Percentiles rank a stretch among this genome's conserved stretches.
phyloP scores from a whole-genome alignment of 2,329 filamentous ascomycete genomes.

The Calonectria pauciramosa region DNA sequence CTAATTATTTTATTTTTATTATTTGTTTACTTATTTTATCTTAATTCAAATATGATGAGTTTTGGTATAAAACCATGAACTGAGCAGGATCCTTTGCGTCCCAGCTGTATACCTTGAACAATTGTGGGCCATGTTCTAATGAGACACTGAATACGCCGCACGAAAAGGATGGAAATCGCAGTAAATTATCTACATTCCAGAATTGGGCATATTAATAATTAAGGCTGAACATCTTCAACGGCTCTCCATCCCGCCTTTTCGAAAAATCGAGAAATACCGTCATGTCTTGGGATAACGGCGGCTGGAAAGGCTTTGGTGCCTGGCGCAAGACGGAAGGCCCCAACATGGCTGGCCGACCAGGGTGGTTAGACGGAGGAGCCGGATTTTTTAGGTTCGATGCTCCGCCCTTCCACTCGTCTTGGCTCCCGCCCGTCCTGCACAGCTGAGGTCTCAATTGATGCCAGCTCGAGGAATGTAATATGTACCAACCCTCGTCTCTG shows the following conservation, averaged over 20 bases:
- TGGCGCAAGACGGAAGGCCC: not conserved
- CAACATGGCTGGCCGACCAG: not conserved
- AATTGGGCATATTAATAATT: not conserved
- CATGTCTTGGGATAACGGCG: not conserved
- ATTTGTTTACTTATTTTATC: too few relatives aligned
- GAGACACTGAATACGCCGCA: not conserved
- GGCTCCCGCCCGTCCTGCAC: not conserved
- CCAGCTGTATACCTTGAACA: not conserved
- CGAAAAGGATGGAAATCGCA: not conserved
- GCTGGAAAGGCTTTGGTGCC: not conserved
- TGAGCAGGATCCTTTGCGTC: too few relatives aligned
- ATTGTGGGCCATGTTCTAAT: not conserved
- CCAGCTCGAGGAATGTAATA: conserved; percentile 20
- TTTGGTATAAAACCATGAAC: too few relatives aligned
- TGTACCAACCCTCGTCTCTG: not conserved
- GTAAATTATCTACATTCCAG: not conserved
- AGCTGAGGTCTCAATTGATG: conserved; percentile 5
- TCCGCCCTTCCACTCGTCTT: not conserved
- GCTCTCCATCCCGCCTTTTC: not conserved
- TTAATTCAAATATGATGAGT: too few relatives aligned
- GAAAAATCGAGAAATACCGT: not conserved
- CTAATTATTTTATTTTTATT: too few relatives aligned
- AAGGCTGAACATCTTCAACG: not conserved
- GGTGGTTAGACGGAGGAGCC: not conserved
- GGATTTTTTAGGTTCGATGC: not conserved